phyloP scores from a whole-genome alignment of 148 eudicot species.

The Rhododendron molle region DNA sequence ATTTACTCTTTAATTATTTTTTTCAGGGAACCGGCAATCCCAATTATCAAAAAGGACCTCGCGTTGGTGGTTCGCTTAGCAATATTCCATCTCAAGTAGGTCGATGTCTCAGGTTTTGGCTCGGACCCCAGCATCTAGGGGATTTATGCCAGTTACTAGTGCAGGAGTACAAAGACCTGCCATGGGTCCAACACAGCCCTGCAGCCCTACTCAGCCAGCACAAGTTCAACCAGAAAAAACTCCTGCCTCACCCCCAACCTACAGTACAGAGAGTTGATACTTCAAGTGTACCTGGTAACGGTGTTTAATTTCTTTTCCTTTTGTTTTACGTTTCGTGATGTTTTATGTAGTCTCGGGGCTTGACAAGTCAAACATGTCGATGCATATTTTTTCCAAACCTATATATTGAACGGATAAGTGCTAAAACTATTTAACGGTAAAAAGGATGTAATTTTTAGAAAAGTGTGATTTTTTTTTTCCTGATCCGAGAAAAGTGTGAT shows the following conservation, averaged over 20 bases:
- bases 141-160: slow-evolving; percentile 59
- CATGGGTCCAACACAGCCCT: slow-evolving; percentile 49
- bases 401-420: background rate
- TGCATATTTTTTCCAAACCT: background rate
- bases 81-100: slow-evolving; percentile 26
- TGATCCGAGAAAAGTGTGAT: too few relatives aligned
- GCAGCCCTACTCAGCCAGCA: slow-evolving; percentile 63
- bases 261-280: slow-evolving; percentile 86
- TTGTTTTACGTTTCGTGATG: background rate
- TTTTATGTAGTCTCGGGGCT: background rate
- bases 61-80: background rate
- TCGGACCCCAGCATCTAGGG: background rate
- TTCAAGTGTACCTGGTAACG: slow-evolving; percentile 87
- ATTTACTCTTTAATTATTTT: background rate
- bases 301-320: background rate
- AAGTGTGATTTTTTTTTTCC: background rate
- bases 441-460: background rate
- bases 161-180: slow-evolving; percentile 58
- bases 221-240: slow-evolving; percentile 45
- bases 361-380: background rate
- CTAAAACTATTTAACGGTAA: background rate
- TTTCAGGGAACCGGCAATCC: background rate
- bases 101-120: slow-evolving; percentile 53
- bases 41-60: background rate
- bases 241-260: slow-evolving; percentile 77